Conservation (phyloP, 352 stramenopile species). For the Globisporangium cederbergense region DNA sequence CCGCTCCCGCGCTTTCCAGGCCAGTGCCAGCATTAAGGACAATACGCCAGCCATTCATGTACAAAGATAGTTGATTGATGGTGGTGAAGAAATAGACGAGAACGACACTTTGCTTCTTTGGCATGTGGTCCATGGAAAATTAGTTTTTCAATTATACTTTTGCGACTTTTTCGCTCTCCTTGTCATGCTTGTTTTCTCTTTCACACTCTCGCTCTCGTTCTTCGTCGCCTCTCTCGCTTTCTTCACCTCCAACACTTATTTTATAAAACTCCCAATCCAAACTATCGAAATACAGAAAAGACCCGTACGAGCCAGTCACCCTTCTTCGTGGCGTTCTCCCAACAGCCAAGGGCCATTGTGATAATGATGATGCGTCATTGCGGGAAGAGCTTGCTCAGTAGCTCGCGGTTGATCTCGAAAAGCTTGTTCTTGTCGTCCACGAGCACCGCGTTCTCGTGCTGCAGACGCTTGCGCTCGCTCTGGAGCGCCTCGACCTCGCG, state of each 20-base stretch:
- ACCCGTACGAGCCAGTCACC: not conserved
- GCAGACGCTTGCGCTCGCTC: constrained; percentile 52
- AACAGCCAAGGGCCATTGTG: not conserved
- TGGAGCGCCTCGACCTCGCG: constrained; percentile 52
- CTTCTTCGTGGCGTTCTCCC: not conserved
- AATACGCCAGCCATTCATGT: not conserved
- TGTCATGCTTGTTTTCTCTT: not conserved
- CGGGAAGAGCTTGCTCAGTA: constrained; percentile 64
- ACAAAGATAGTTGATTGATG: not conserved
- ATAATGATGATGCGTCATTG: constrained; percentile 28
- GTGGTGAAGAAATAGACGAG: not conserved
- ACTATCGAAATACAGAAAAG: constrained; percentile 15
- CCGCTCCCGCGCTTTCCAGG: constrained; percentile 95
- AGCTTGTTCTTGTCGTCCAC: constrained; percentile 77
- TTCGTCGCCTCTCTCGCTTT: constrained; percentile 4
- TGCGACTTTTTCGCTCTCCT: constrained; percentile 9
- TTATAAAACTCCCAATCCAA: constrained; percentile 4
- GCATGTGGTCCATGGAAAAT: not conserved
- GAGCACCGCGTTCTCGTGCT: constrained; percentile 67
- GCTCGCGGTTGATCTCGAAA: constrained; percentile 72
- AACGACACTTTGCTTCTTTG: not conserved
- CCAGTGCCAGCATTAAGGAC: constrained; percentile 76
- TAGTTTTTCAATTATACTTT: constrained; percentile 14
- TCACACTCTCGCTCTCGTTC: not conserved
- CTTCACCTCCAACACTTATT: constrained; percentile 6